A percentile compares a stretch with the other conserved stretches of the same genome.
phyloP scores from a whole-genome alignment of 2,329 filamentous ascomycete species.

The Conoideocrella luteorostrata region DNA sequence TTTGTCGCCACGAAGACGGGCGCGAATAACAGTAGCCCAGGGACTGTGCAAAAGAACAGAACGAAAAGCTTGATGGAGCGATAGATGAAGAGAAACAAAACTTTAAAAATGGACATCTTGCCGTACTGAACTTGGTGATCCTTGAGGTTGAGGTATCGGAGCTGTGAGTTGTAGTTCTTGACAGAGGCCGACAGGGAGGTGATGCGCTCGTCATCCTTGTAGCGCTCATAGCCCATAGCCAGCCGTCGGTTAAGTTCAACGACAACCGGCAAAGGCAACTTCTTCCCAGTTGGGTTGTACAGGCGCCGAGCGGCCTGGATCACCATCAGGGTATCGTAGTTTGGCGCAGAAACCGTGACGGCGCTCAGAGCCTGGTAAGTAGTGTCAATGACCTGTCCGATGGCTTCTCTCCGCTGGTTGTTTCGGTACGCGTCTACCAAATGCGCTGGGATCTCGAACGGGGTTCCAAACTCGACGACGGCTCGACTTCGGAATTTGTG shows the following conservation, averaged over 20 bases:
- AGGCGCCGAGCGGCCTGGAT: slow-evolving; percentile 90
- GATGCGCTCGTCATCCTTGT: slow-evolving; percentile 85
- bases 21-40: slow-evolving; percentile 79
- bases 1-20: slow-evolving; percentile 84
- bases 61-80: slow-evolving; percentile 70
- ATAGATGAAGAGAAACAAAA: slow-evolving; percentile 72
- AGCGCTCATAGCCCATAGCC: slow-evolving; percentile 84
- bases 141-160: slow-evolving; percentile 78
- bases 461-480: slow-evolving; percentile 89
- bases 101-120: slow-evolving; percentile 69
- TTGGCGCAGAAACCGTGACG: slow-evolving; percentile 85
- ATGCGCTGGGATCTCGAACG: slow-evolving; percentile 76
- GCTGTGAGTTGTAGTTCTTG: slow-evolving; percentile 77
- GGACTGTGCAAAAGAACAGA: slow-evolving; percentile 74
- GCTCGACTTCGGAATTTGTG: slow-evolving; percentile 97
- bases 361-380: slow-evolving; percentile 79
- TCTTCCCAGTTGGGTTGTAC: slow-evolving; percentile 92
- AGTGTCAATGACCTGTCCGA: slow-evolving; percentile 75
- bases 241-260: slow-evolving; percentile 91
- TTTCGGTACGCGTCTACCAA: slow-evolving; percentile 79
- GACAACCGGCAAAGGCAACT: slow-evolving; percentile 83
- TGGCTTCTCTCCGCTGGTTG: slow-evolving; percentile 79
- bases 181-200: slow-evolving; percentile 68
- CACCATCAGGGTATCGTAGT: slow-evolving; percentile 94
- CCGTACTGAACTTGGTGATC: slow-evolving; percentile 95